Base-by-base conservation (phyloP, 768 basidiomycete genomes). In the Gautieria morchelliformis region DNA sequence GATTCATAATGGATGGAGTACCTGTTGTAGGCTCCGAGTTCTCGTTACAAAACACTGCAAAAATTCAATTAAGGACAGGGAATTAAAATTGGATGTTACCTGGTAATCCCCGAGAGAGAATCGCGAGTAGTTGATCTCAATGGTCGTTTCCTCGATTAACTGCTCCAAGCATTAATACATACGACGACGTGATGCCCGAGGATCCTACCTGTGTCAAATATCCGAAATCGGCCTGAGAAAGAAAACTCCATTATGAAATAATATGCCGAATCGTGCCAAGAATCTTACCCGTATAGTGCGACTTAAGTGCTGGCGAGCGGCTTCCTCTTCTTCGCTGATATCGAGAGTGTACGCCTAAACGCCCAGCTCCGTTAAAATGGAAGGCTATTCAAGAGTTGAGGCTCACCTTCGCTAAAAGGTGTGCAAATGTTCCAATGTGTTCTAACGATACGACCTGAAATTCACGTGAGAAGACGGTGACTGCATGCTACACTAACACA, bases 81-180 rank as follows among this genome's bases (percentile, higher is more conserved):
- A 12, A n/a, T 6, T 5, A 53, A 44, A 20, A 27, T 53, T 53
- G 17, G 22, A n/a, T 20, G 40, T 24, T 33, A 61, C 55, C 48
- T 47, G 57, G 33, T 56, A 59, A 51, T 61, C 66, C 5, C 59
- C 39, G 58, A 70, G 62, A 12, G 62, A 61, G 50, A 59, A 68
- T 4, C 58, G 58, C 22, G 68, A 67, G 48, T 58, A 70, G 57
- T 68, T 68, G 55, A 70, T 60, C 53, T 70, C 65, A 24, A 67
- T 47, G 5, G 61, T 58, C 6, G 67, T 66, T 32, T 60, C 62
- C 1, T 53, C 63, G 17, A 69, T 51, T 51, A 67, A 64, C 56
- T 64, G 56, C n/a, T 62, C 27, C 15, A 42, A 54, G 40, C 33
- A 37, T 27, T 40, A 15, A 37, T 39, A 39, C 35, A 8, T 2